Conservation (phyloP, 2,329 filamentous ascomycete genomes). For the Aspergillus fructus region DNA sequence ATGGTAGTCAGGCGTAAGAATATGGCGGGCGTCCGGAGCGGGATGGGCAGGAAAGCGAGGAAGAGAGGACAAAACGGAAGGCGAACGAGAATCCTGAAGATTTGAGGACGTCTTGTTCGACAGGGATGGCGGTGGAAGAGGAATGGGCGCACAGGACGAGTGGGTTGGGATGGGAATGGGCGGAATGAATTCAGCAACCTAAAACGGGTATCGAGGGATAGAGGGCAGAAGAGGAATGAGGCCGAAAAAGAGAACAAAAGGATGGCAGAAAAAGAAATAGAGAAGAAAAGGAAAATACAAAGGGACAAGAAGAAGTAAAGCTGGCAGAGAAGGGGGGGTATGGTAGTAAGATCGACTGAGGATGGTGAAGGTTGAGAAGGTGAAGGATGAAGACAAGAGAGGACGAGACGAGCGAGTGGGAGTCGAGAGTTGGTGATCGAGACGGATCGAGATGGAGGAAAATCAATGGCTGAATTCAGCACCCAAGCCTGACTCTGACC, state of each 20-base stretch:
- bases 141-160: slow-evolving; percentile 20
- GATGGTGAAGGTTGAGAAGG: slow-evolving; percentile 8
- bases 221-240: slow-evolving; percentile 22
- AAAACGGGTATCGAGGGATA: slow-evolving; percentile 23
- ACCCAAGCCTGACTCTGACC: not conserved
- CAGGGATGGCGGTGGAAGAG: slow-evolving; percentile 34
- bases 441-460: slow-evolving; percentile 9
- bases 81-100: slow-evolving; percentile 5
- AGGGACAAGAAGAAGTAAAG: slow-evolving; percentile 10
- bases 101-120: slow-evolving; percentile 28
- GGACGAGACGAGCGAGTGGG: slow-evolving; percentile 10
- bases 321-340: not conserved
- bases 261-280: slow-evolving; percentile 9
- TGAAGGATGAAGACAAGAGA: slow-evolving; percentile 18
- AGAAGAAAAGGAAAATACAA: slow-evolving; percentile 9
- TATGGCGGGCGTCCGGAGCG: slow-evolving; percentile 18
- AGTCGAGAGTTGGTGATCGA: not conserved
- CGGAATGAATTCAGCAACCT: slow-evolving; percentile 21
- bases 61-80: slow-evolving; percentile 7
- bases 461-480: slow-evolving; percentile 8
- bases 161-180: slow-evolving; percentile 24
- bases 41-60: slow-evolving; percentile 10
- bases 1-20: slow-evolving; percentile 19
- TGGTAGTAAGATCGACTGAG: not conserved
- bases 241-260: slow-evolving; percentile 12